Conservation (phyloP, 1,284 basidiomycete species). For the Ceratobasidium sp. region DNA sequence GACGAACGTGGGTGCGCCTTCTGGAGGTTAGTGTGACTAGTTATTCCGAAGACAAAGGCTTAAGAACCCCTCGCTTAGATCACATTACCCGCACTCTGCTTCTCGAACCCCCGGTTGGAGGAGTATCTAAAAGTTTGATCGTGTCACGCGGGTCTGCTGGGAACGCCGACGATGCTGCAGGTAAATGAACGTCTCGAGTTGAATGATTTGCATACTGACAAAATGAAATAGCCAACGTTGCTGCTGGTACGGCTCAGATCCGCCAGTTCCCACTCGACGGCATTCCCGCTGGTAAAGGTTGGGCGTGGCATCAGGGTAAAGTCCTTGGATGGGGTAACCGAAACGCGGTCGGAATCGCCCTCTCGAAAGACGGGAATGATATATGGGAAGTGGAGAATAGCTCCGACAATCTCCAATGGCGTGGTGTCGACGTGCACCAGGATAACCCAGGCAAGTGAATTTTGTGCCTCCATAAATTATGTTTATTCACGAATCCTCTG, state of each 20-base stretch:
- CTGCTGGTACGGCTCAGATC: slow-evolving; percentile 62
- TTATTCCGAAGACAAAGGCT: background rate
- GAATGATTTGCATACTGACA: too few relatives aligned
- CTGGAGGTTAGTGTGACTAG: background rate
- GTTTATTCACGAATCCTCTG: background rate
- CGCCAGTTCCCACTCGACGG: slow-evolving; percentile 52
- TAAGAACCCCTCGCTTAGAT: slow-evolving; percentile 51
- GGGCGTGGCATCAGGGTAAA: slow-evolving; percentile 55
- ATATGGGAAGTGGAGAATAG: slow-evolving; percentile 62
- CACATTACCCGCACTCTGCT: slow-evolving; percentile 60
- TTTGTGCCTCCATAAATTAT: too few relatives aligned
- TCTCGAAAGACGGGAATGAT: slow-evolving; percentile 51
- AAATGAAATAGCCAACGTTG: background rate
- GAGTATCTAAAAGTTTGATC: slow-evolving; percentile 46
- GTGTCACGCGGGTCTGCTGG: slow-evolving; percentile 58
- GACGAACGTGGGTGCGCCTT: slow-evolving; percentile 60
- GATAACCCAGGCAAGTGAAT: slow-evolving; percentile 37
- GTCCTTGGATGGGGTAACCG: slow-evolving; percentile 62
- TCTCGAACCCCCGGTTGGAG: slow-evolving; percentile 52
- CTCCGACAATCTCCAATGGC: slow-evolving; percentile 51
- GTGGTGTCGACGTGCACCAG: slow-evolving; percentile 34
- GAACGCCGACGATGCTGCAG: slow-evolving; percentile 62
- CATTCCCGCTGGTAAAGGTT: slow-evolving; percentile 20
- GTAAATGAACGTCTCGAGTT: too few relatives aligned
- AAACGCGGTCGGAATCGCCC: slow-evolving; percentile 62